These are phyloP conservation scores for Oenanthe javanica DNA, from an alignment of 140 eudicot species.

Conservation along the genomic window DNA sequence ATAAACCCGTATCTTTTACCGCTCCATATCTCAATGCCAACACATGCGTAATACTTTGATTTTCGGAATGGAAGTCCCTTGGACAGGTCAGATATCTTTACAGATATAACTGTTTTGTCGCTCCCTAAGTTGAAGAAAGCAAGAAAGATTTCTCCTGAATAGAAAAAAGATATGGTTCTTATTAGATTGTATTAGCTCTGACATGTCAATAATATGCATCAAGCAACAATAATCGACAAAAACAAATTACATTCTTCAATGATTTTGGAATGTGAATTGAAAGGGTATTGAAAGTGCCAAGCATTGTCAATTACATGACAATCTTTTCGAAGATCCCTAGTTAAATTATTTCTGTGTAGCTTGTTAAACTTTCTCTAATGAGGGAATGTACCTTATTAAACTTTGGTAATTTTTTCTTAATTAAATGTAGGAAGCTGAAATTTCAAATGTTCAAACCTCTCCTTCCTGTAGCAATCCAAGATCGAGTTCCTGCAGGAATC, in stretches of 20 bases:
- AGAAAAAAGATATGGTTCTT: neutral
- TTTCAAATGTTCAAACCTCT: slow-evolving; percentile 36
- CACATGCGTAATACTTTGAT: slow-evolving; percentile 23
- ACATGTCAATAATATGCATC: neutral
- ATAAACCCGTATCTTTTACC: slow-evolving; percentile 35
- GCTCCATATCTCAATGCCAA: slow-evolving; percentile 72
- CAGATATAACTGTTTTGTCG: slow-evolving; percentile 30
- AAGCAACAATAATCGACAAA: too few species aligned
- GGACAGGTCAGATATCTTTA: slow-evolving; percentile 34
- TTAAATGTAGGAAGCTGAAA: neutral
- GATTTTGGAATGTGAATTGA: too few species aligned
- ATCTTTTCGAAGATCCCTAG: too few species aligned
- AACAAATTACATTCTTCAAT: too few species aligned
- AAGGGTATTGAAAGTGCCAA: too few species aligned
- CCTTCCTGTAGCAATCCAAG: slow-evolving; percentile 85
- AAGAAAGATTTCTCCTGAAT: slow-evolving; percentile 59
- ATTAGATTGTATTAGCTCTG: neutral
- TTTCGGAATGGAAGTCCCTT: slow-evolving; percentile 45
- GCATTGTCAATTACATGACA: too few species aligned
- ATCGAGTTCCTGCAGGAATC: slow-evolving; percentile 48
- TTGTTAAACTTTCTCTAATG: too few species aligned
- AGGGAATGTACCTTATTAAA: too few species aligned
- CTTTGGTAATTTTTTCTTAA: too few species aligned
- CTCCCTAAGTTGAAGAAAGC: slow-evolving; percentile 61
- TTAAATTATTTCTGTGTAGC: neutral